Evolutionary conservation across 805 yeast species (phyloP).

Genomic region (Lipomyces starkeyi): DNA sequence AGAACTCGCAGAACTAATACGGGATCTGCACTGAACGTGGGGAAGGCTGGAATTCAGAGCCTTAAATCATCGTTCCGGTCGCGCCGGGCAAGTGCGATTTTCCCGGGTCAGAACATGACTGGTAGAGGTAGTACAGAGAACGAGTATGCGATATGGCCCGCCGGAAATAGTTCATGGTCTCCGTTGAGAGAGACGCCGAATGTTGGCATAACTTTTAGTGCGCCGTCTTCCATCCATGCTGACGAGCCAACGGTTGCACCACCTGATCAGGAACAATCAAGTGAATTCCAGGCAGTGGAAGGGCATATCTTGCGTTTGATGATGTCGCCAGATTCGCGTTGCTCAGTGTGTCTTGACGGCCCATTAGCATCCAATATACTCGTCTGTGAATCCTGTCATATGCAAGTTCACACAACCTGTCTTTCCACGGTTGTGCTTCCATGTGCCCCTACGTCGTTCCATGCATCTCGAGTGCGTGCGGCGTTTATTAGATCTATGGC

Average conservation of each 20-base stretch:
- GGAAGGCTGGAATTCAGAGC: conserved; percentile 9
- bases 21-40: not conserved
- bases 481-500: conserved; percentile 33
- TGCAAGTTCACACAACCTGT: conserved; percentile 20
- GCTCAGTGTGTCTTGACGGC: conserved; percentile 19
- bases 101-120: not conserved
- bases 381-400: conserved; percentile 16
- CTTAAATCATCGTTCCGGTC: conserved; percentile 9
- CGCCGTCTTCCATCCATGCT: not conserved
- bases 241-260: not conserved
- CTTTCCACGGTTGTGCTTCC: conserved; percentile 23
- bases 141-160: not conserved
- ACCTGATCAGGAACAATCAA: not conserved
- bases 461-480: conserved; percentile 28
- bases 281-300: conserved; percentile 7
- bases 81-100: not conserved
- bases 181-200: not conserved
- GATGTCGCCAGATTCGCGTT: not conserved
- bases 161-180: not conserved
- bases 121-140: not conserved
- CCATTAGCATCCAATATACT: not conserved
- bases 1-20: conserved; percentile 6
- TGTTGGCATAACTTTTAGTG: too few relatives aligned
- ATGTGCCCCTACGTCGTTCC: conserved; percentile 33
- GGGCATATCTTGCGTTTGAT: conserved; percentile 24